A percentile compares a stretch with the other conserved stretches of the same genome.
Conservation (phyloP, 768 basidiomycete species). For the Aureoboletus auriporus region DNA sequence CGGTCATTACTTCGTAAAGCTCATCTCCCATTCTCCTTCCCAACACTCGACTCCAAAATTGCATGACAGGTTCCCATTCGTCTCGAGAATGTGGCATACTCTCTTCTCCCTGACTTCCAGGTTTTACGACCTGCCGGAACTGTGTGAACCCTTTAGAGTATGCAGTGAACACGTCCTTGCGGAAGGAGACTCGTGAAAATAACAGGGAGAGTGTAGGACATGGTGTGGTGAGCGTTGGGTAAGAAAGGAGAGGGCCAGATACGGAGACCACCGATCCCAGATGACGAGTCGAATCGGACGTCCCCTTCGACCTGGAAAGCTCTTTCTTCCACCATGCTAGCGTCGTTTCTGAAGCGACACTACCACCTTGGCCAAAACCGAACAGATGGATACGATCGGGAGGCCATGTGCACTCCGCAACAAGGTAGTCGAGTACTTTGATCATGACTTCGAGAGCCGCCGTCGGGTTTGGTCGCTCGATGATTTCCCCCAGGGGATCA, state of each 20-base stretch:
- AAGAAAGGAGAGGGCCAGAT: conserved; percentile 73
- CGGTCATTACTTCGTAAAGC: conserved; percentile 63
- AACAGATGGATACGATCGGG: conserved; percentile 73
- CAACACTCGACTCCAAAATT: conserved; percentile 77
- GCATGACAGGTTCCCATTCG: conserved; percentile 84
- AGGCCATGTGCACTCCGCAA: conserved; percentile 61
- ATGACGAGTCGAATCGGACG: conserved; percentile 15
- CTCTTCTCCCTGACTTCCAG: conserved; percentile 26
- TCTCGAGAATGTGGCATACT: conserved; percentile 76
- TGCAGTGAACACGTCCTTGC: conserved; percentile 42
- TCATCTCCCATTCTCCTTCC: conserved; percentile 54
- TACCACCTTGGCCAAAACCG: conserved; percentile 87
- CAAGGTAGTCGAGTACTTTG: conserved; percentile 53
- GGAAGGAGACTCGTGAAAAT: conserved; percentile 48
- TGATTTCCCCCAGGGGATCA: conserved; percentile 69
- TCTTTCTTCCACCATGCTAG: conserved; percentile 51
- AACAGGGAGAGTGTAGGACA: conserved; percentile 63
- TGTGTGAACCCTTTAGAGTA: conserved; percentile 58
- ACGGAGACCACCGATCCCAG: conserved; percentile 69
- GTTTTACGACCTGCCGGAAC: conserved; percentile 48
- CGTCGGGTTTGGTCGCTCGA: conserved; percentile 70
- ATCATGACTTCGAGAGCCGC: conserved; percentile 55
- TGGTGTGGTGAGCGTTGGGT: conserved; percentile 53
- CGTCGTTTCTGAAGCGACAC: conserved; percentile 65
- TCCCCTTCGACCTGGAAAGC: conserved; percentile 8